A percentile compares a stretch with the other conserved stretches of the same genome.
Conservation (phyloP, 1,284 basidiomycete species). For the Papiliotrema nemorosa region DNA sequence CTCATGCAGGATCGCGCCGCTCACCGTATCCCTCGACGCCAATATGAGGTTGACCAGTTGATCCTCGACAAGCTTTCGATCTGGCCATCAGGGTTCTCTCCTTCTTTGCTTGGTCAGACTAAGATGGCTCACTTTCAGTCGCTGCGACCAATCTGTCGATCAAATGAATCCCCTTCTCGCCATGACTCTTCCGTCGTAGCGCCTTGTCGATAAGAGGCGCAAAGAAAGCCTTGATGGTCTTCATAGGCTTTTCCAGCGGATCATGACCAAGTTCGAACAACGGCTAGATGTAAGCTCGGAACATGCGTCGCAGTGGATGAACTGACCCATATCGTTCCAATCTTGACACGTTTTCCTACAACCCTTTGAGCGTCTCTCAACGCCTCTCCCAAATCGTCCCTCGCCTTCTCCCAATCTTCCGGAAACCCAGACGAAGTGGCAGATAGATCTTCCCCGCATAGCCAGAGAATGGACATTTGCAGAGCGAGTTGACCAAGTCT, state of each 20-base stretch:
- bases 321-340: slow-evolving; percentile 39
- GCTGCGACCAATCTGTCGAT: slow-evolving; percentile 34
- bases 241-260: slow-evolving; percentile 30
- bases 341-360: slow-evolving; percentile 32
- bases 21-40: slow-evolving; percentile 43
- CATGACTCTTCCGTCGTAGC: slow-evolving; percentile 2
- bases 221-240: slow-evolving; percentile 28
- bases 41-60: slow-evolving; percentile 45
- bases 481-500: slow-evolving; percentile 24
- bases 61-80: slow-evolving; percentile 35
- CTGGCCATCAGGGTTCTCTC: slow-evolving; percentile 14
- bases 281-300: slow-evolving; percentile 15
- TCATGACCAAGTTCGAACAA: slow-evolving; percentile 32
- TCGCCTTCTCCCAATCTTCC: slow-evolving; percentile 17
- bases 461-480: slow-evolving; percentile 30
- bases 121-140: slow-evolving; percentile 25
- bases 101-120: not conserved
- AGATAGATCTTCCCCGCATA: slow-evolving; percentile 23
- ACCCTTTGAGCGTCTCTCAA: slow-evolving; percentile 29
- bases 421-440: not conserved
- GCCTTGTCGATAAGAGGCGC: slow-evolving; percentile 27
- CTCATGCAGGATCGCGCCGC: not conserved
- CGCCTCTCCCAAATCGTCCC: slow-evolving; percentile 18
- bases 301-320: not conserved
- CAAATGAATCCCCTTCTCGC: slow-evolving; percentile 2